Conservation (phyloP, 305 asterid species). For the Withania somnifera region DNA sequence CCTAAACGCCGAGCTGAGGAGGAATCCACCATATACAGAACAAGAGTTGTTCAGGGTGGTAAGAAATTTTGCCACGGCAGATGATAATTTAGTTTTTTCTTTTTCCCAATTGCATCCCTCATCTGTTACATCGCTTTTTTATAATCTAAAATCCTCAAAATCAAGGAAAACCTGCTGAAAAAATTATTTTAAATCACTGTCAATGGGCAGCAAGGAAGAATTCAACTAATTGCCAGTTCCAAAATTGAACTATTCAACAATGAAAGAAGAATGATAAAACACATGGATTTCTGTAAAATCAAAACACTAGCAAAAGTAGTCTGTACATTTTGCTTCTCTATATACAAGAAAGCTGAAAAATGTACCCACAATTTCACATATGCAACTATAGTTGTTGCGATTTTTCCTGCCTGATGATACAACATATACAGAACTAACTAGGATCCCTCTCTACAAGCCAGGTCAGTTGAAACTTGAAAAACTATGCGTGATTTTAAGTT, state of each 20-base stretch:
- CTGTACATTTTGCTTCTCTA: neutral
- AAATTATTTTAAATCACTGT: neutral
- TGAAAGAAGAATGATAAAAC: neutral
- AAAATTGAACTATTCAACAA: neutral
- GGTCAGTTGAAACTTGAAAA: neutral
- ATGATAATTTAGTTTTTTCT: too few species aligned
- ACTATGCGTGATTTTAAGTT: neutral
- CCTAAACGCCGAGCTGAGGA: too few species aligned
- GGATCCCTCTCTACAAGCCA: neutral
- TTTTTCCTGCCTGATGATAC: neutral
- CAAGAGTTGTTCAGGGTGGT: too few species aligned
- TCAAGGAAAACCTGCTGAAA: neutral
- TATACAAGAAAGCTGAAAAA: neutral
- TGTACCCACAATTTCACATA: neutral
- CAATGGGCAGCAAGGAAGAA: neutral
- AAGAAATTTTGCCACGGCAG: too few species aligned
- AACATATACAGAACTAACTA: slow-evolving; percentile 1
- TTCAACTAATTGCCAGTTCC: neutral
- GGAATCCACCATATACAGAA: too few species aligned
- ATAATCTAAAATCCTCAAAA: too few species aligned
- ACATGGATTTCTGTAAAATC: neutral
- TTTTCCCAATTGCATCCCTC: too few species aligned
- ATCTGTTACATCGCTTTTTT: too few species aligned
- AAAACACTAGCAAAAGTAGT: neutral
- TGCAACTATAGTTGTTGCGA: neutral